phyloP scores from a whole-genome alignment of 2,329 filamentous ascomycete species.

The Claviceps humidiphila region DNA sequence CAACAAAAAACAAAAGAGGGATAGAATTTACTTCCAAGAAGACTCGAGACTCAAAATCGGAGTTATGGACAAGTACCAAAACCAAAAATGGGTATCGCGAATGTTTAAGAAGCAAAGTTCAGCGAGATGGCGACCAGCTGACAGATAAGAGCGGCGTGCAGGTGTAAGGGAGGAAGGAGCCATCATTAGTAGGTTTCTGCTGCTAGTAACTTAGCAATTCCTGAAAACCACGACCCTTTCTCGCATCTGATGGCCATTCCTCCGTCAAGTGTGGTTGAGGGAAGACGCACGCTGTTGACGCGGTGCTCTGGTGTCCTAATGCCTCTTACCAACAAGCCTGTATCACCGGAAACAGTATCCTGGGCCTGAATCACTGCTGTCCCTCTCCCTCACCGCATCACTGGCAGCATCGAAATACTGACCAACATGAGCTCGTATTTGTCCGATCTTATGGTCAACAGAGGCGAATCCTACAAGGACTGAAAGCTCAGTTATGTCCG shows the following conservation, averaged over 20 bases:
- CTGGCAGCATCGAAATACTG: neutral
- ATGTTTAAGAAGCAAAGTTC: constrained; percentile 21
- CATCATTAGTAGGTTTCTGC: neutral
- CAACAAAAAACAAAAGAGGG: constrained; percentile 20
- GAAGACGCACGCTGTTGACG: neutral
- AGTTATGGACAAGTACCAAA: constrained; percentile 20
- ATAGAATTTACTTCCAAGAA: constrained; percentile 25
- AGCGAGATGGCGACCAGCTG: constrained; percentile 7
- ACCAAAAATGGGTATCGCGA: constrained; percentile 20
- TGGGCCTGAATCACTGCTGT: neutral
- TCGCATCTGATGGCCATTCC: neutral
- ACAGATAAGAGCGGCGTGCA: neutral
- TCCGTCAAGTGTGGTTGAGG: neutral
- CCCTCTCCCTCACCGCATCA: neutral
- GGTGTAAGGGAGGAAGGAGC: constrained; percentile 1
- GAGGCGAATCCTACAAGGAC: neutral
- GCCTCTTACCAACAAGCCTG: neutral
- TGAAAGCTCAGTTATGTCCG: neutral
- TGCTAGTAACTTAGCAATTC: neutral
- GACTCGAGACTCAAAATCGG: constrained; percentile 10
- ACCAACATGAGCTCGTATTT: neutral
- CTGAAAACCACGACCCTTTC: neutral
- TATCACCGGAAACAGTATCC: neutral
- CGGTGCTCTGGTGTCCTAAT: neutral
- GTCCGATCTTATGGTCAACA: neutral